Evolutionary conservation across 768 basidiomycete species (phyloP).

Genomic region (Boletus subparvulus): DNA sequence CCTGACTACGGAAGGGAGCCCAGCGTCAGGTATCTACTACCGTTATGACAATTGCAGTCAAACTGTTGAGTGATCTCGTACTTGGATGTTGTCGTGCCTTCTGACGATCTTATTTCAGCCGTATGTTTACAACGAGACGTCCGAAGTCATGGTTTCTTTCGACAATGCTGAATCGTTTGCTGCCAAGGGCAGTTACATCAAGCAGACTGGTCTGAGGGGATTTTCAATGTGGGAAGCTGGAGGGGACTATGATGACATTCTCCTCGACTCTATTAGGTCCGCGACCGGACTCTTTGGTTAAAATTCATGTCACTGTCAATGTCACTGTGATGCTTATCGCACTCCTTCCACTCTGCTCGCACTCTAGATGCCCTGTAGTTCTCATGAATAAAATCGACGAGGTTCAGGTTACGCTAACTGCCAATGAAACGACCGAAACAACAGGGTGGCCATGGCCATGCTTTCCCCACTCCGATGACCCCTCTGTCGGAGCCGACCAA

Average conservation of each 20-base stretch:
- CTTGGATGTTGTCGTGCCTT: not conserved
- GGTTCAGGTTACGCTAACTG: not conserved
- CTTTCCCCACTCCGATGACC: slow-evolving; percentile 26
- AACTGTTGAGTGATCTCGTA: slow-evolving; percentile 49
- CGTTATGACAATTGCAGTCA: slow-evolving; percentile 68
- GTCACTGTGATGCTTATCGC: too few relatives aligned
- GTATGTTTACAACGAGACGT: slow-evolving; percentile 58
- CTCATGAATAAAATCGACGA: slow-evolving; percentile 6
- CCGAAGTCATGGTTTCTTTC: slow-evolving; percentile 61
- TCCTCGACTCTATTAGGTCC: slow-evolving; percentile 54
- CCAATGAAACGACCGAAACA: not conserved
- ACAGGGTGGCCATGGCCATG: slow-evolving; percentile 20
- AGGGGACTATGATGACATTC: slow-evolving; percentile 59
- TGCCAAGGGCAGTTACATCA: slow-evolving; percentile 63
- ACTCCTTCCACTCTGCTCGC: too few relatives aligned
- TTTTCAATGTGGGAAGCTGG: slow-evolving; percentile 75
- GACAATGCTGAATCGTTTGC: slow-evolving; percentile 60
- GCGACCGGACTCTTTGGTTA: too few relatives aligned
- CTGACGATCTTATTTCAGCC: slow-evolving; percentile 44
- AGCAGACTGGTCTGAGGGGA: slow-evolving; percentile 51
- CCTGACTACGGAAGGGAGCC: slow-evolving; percentile 34
- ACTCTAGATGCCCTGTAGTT: too few relatives aligned
- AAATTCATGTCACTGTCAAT: not conserved
- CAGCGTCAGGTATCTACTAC: slow-evolving; percentile 48
- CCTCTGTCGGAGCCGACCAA: slow-evolving; percentile 33